These are phyloP conservation scores for Aspergillus incahuasiensis DNA, from an alignment of 495 filamentous ascomycete genomes.

Conservation along the genomic window DNA sequence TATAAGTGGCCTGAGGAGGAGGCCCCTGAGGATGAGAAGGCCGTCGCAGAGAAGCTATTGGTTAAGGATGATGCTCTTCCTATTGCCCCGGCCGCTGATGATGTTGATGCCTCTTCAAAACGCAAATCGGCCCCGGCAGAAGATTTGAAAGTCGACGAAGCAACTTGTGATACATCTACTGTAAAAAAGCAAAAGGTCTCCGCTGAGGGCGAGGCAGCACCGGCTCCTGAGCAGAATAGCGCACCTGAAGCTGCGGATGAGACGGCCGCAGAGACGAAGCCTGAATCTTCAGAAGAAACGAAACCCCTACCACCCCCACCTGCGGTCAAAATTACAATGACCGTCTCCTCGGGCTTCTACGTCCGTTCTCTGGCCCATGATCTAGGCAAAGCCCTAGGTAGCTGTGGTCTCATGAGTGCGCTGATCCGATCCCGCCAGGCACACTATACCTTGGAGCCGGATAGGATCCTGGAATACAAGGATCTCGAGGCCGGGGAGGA, in stretches of 20 bases:
- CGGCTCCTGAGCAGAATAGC: constrained; percentile 7
- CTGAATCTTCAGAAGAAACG: constrained; percentile 18
- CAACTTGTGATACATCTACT: constrained; percentile 1
- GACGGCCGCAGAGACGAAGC: constrained; percentile 5
- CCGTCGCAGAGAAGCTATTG: constrained; percentile 65
- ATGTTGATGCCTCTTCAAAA: constrained; percentile 20
- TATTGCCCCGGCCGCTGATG: constrained; percentile 13
- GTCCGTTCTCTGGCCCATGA: constrained; percentile 92
- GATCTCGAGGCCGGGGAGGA: constrained; percentile 75
- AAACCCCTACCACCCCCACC: constrained; percentile 45
- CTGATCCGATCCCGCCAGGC: constrained; percentile 78
- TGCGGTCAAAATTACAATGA: constrained; percentile 81
- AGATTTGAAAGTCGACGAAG: constrained; percentile 17
- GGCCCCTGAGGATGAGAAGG: constrained; percentile 64
- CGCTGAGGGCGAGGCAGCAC: constrained; percentile 16
- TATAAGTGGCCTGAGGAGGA: constrained; percentile 70
- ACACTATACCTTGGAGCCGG: constrained; percentile 57
- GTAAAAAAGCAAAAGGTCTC: constrained; percentile 37
- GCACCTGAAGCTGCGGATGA: constrained; percentile 18
- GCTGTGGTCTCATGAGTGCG: constrained; percentile 80
- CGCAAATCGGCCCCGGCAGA: constrained; percentile 33
- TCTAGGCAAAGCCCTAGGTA: constrained; percentile 75
- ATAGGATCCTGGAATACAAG: constrained; percentile 76
- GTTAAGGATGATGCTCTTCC: constrained; percentile 33
- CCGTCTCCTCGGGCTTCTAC: constrained; percentile 94